Base-by-base conservation (phyloP, 768 basidiomycete species). In the Lepiota subincarnata region DNA sequence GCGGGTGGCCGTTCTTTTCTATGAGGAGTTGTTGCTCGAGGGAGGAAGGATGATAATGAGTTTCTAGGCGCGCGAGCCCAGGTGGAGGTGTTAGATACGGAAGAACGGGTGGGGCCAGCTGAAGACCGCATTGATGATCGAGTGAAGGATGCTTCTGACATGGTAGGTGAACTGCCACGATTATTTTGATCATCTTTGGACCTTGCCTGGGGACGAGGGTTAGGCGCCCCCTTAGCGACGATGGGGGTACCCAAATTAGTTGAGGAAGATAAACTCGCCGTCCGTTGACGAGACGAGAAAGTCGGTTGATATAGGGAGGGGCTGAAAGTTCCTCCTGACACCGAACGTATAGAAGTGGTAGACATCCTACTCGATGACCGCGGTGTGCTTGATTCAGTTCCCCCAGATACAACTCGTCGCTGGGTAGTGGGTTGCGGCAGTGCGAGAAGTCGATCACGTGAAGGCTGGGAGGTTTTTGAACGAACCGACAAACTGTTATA, bases 231-330 rank as follows among this genome's bases (percentile, higher is more conserved):
- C 72, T 62, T 28, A 72, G 63, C 34, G 67, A 66, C 41, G 65
- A 66, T 28, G 72, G 70, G 45, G 64, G 63, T 7, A 71, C 64
- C 11, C 40, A 72, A 63, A 19, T 66, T 62, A 24, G 67, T 65
- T 11, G 73, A 66, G 55, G 73, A 67, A 39, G 74, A 77, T 10
- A 86, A 66, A 63, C 90, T 92, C 28, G 76, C 69, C 18, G 89
- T 91, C 18, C 91, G 79, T 61, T 92, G 91, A 26, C 91, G 81
- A n/a, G 91, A 92, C 28, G 91, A 78, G 65, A 84, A 89, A 6
- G 91, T 93, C 3, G 90, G 77, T 26, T 73, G 73, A 56, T 78
- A 76, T 16, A 89, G 47, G 16, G 77, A 70, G n/a, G 73, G 59
- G 37, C 65, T 66, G 53, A 79, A 67, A 8, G 87, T 83, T 22